Base-by-base conservation (phyloP, 169 alveolate genomes). In the Plasmodium fragile region DNA sequence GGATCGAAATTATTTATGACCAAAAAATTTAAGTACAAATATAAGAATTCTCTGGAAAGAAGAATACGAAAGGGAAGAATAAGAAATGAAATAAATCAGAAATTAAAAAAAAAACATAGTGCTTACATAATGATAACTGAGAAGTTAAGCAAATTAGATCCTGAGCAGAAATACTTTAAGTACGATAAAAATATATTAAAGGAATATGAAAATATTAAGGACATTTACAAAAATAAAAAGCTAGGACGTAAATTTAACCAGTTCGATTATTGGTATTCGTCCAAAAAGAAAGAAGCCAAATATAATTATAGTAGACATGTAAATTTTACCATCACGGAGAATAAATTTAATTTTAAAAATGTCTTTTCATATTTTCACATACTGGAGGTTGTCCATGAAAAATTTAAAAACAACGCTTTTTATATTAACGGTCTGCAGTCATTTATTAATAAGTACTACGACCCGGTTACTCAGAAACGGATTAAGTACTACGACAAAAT, bases 321-420 rank as follows among this genome's bases (percentile, higher is more conserved):
- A 3, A 89, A 89, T 89, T 89, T 77, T 78, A 49, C 90, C 71
- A 89, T 89, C 43, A 78, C 94, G 43, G 89, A 89, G 45, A 89
- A 89, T 39, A 89, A 89, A 4, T 89, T 89, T 18, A 89, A 89
- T 55, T 89, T 89, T 78, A 89, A 77, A 89, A 89, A 89, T 65
- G 94, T 89, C 18, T 89, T 89, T 72, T 89, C 94, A 7, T 89
- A 89, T 34, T 89, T 89, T 89, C 94, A 89, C 77, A 89, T 89
- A 43, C 71, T 89, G 65, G 94, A 89, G 65, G 52, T 89, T 39
- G 94, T 89, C n/a, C 94, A 89, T 89, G 94, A 89, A 7, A 78
- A 79, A 65, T 89, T 89, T 28, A 89, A 89, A 41, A 89, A 89
- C 32, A 89, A 89, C 25, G 28, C 90, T 32, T 89, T 89, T 89